These are phyloP conservation scores for Perkinsus olseni DNA, from an alignment of 169 alveolate species.

Conservation along the genomic window DNA sequence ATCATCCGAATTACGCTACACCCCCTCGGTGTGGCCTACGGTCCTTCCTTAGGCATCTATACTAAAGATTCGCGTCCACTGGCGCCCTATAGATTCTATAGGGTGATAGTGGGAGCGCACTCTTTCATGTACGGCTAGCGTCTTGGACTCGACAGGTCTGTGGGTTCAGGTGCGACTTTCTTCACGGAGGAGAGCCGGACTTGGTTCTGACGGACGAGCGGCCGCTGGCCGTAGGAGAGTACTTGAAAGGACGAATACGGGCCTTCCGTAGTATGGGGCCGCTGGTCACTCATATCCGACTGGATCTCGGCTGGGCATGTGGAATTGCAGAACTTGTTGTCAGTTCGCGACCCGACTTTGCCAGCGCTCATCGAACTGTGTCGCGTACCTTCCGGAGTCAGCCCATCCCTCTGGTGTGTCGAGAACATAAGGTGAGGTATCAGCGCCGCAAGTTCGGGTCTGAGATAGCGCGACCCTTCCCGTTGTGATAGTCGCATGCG, in stretches of 20 bases:
- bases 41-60: no score
- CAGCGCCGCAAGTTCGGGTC: not conserved
- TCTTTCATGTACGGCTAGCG: no score
- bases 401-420: not conserved
- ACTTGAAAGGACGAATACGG: not conserved
- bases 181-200: not conserved
- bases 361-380: not conserved
- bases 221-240: not conserved
- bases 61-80: no score
- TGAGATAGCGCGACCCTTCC: no score
- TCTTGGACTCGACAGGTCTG: no score
- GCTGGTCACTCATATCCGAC: no score
- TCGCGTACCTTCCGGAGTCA: not conserved
- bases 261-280: not conserved
- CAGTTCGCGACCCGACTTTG: not conserved
- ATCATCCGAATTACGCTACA: no score
- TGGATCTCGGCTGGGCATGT: not conserved
- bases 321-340: not conserved
- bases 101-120: no score
- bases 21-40: no score
- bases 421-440: not conserved
- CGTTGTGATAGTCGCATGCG: no score
- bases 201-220: not conserved
- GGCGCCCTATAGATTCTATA: no score
- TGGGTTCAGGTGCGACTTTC: not conserved